Percentiles rank a stretch among this genome's conserved stretches.
These are phyloP conservation scores for Annulohypoxylon maeteangense DNA, from an alignment of 495 filamentous ascomycete genomes.

Conservation along the genomic window DNA sequence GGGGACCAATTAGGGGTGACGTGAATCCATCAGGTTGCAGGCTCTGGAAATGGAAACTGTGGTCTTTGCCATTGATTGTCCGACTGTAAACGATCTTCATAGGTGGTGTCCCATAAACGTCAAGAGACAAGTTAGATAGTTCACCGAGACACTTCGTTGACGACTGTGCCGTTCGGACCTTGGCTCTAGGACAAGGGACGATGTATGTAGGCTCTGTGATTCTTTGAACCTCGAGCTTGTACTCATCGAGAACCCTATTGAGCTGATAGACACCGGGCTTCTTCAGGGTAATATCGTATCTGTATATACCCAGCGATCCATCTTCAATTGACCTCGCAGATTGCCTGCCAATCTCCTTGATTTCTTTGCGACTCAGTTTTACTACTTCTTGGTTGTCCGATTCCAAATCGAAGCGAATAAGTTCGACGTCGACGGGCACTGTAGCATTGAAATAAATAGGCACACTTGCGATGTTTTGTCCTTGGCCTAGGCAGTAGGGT, in stretches of 20 bases:
- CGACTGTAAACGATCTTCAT: conserved; percentile 91
- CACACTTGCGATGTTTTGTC: conserved; percentile 68
- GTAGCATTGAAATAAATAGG: conserved; percentile 95
- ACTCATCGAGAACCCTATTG: conserved; percentile 85
- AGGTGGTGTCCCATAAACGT: conserved; percentile 90
- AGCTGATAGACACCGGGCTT: conserved; percentile 88
- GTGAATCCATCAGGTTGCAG: conserved; percentile 88
- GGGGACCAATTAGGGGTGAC: conserved; percentile 73
- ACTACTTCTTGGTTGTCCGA: conserved; percentile 81
- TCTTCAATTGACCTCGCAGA: conserved; percentile 65
- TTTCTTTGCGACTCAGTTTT: conserved; percentile 64
- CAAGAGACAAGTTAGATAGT: conserved; percentile 81
- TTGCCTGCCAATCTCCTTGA: conserved; percentile 72
- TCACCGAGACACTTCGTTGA: conserved; percentile 82
- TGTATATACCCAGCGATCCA: conserved; percentile 60
- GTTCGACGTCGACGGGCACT: conserved; percentile 82
- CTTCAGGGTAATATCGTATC: conserved; percentile 71
- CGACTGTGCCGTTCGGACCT: conserved; percentile 69
- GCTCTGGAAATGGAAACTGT: conserved; percentile 84
- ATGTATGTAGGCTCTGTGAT: conserved; percentile 79
- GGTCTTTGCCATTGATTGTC: conserved; percentile 77
- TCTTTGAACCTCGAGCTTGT: conserved; percentile 89
- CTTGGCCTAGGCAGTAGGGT: conserved; percentile 79
- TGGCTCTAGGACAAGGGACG: conserved; percentile 81
- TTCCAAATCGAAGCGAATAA: conserved; percentile 84